Evolutionary conservation across 768 basidiomycete species (phyloP).

Genomic region (Pseudohyphozyma bogoriensis): DNA sequence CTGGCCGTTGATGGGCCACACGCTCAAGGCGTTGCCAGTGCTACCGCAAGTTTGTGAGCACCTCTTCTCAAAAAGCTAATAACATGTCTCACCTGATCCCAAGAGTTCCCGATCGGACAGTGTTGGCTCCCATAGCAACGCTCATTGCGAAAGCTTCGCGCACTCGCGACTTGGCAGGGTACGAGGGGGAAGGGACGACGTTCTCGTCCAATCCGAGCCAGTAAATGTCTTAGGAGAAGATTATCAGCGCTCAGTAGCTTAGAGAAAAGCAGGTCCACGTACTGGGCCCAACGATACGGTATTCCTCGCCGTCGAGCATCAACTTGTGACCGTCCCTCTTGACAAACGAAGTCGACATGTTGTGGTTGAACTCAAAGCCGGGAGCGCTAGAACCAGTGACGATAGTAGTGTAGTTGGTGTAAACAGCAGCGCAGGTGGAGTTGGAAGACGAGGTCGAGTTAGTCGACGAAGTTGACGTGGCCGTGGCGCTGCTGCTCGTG

Average conservation of each 20-base stretch:
- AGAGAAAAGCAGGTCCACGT: background rate
- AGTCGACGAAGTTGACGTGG: no score
- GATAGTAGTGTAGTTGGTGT: slow-evolving; percentile 4
- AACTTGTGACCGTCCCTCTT: slow-evolving; percentile 11
- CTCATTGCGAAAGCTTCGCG: slow-evolving; percentile 34
- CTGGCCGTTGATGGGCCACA: slow-evolving; percentile 19
- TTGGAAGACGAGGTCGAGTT: no score
- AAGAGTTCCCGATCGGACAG: slow-evolving; percentile 27
- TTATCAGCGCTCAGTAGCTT: background rate
- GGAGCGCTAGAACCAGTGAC: slow-evolving; percentile 11
- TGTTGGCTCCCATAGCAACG: slow-evolving; percentile 30
- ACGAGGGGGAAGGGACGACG: slow-evolving; percentile 29
- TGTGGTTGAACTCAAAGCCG: background rate
- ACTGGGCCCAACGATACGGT: slow-evolving; percentile 29
- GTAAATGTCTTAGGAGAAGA: slow-evolving; percentile 32
- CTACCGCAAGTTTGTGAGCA: background rate
- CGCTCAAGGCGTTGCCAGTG: slow-evolving; percentile 16
- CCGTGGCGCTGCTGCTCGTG: no score
- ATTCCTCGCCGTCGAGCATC: slow-evolving; percentile 21
- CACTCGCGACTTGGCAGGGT: slow-evolving; percentile 31
- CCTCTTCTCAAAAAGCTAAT: background rate
- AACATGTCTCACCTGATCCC: slow-evolving; percentile 24
- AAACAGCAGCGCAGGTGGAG: slow-evolving; percentile 6
- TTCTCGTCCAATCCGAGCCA: slow-evolving; percentile 39
- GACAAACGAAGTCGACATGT: slow-evolving; percentile 20